Conservation (phyloP, 176 grass and related monocot genomes). For the Pontederia crassipes region DNA sequence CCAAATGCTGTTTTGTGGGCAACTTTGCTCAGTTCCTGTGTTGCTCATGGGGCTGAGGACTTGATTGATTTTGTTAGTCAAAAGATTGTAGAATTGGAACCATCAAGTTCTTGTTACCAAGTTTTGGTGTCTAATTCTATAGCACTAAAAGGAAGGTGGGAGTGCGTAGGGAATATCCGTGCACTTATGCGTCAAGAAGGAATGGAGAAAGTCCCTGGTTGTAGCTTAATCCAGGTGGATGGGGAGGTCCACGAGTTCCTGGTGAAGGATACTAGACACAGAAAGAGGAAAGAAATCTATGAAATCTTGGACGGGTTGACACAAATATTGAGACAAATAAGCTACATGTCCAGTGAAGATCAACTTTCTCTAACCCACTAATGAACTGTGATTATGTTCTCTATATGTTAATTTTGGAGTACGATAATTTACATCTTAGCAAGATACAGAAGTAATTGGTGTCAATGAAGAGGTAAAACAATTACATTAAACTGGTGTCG, state of each 20-base stretch:
- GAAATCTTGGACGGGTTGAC: conserved; percentile 31
- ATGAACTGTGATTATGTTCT: too few species aligned
- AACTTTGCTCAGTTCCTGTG: conserved; percentile 39
- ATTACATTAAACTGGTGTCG: too few species aligned
- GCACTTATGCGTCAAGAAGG: conserved; percentile 22
- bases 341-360: not conserved
- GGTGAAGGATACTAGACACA: conserved; percentile 31
- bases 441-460: too few species aligned
- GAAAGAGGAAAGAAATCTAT: conserved; percentile 33
- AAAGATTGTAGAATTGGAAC: conserved; percentile 32
- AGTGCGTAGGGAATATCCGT: conserved; percentile 23
- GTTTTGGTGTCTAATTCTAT: conserved; percentile 43
- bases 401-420: too few species aligned
- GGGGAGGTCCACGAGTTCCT: conserved; percentile 42
- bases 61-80: conserved; percentile 30
- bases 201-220: conserved; percentile 35
- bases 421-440: too few species aligned
- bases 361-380: too few species aligned
- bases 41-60: conserved; percentile 30
- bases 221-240: conserved; percentile 38
- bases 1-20: conserved; percentile 39
- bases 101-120: conserved; percentile 34
- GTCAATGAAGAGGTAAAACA: too few species aligned
- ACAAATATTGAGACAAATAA: conserved; percentile 24
- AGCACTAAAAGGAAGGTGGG: conserved; percentile 36